Evolutionary conservation across 805 yeast genomes (phyloP).

Genomic region (Barnettozyma sucrosica): DNA sequence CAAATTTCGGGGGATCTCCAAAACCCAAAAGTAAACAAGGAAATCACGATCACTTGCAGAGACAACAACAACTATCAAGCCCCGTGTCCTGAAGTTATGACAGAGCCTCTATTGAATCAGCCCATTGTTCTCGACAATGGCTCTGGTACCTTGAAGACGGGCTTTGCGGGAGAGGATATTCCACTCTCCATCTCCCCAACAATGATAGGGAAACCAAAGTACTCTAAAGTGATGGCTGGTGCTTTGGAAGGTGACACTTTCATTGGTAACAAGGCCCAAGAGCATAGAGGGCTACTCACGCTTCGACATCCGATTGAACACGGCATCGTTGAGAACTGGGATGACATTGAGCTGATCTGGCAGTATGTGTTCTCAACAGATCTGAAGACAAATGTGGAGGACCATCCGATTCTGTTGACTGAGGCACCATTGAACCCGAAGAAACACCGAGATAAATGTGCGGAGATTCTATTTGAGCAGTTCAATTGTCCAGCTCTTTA

Average conservation of each 20-base stretch:
- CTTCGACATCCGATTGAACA: constrained; percentile 70
- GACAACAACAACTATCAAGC: neutral
- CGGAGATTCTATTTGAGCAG: constrained; percentile 85
- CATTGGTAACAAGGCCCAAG: constrained; percentile 72
- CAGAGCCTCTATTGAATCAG: constrained; percentile 45
- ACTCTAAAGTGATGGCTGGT: constrained; percentile 76
- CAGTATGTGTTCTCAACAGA: constrained; percentile 54
- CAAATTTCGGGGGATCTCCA: neutral
- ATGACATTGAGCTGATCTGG: constrained; percentile 83
- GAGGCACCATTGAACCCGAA: constrained; percentile 86
- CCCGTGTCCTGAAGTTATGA: neutral
- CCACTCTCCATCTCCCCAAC: constrained; percentile 65
- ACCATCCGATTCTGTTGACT: constrained; percentile 82
- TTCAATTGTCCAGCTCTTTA: constrained; percentile 87
- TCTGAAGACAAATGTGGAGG: constrained; percentile 56
- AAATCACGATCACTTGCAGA: neutral
- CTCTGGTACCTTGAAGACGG: constrained; percentile 78
- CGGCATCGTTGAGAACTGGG: constrained; percentile 80
- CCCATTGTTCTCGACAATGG: constrained; percentile 82
- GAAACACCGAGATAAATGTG: constrained; percentile 83
- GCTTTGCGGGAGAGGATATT: constrained; percentile 86
- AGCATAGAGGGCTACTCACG: constrained; percentile 68
- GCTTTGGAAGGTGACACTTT: constrained; percentile 59
- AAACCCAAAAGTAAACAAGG: neutral
- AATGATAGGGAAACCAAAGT: constrained; percentile 77